Base-by-base conservation (phyloP, 345 rosid genomes). In the Citrus glauca region DNA sequence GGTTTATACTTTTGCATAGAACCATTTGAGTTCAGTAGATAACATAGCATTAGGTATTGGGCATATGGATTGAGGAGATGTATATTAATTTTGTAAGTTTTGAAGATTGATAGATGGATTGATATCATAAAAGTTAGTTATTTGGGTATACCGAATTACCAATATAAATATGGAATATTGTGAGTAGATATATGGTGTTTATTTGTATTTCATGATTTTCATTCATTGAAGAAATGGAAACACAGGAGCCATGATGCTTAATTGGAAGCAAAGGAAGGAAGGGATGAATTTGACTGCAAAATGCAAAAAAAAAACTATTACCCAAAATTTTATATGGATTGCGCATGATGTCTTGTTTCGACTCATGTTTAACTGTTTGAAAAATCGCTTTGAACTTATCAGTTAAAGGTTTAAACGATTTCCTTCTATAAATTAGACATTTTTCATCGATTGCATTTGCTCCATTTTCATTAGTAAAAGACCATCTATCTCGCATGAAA, bases 51-150 rank as follows among this genome's bases (percentile, higher is more conserved):
- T 88, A 90, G 94, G 87, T 83, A 85, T 88, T 90, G 85, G 86
- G 82, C 81, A 82, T 86, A 82, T 83, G 81, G 89, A 78, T 85
- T 88, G 88, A 87, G 86, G 86, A 87, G 76, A 87, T 93, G 93
- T 93, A 90, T 93, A 94, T 89, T 89, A 86, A 84, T 92, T 92
- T 93, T 90, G 92, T 83, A 88, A 90, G 89, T 84, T 90, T 78
- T 82, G 90, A 83, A 84, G 94, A 86, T 84, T 85, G 88, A 85
- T 84, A 88, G 92, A 72, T 80, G 84, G 86, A 77, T 85, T 85
- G 86, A 55, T 80, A 80, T 82, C 77, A 81, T 85, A 74, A 82
- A 42, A 75, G 56, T 68, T 81, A 84, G 82, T 59, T 73, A 75
- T 71, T 83, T 84, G 89, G 86, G 84, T 81, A 84, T 85, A 84